Evolutionary conservation across 345 rosid species (phyloP).

Genomic region (Lumnitzera racemosa): DNA sequence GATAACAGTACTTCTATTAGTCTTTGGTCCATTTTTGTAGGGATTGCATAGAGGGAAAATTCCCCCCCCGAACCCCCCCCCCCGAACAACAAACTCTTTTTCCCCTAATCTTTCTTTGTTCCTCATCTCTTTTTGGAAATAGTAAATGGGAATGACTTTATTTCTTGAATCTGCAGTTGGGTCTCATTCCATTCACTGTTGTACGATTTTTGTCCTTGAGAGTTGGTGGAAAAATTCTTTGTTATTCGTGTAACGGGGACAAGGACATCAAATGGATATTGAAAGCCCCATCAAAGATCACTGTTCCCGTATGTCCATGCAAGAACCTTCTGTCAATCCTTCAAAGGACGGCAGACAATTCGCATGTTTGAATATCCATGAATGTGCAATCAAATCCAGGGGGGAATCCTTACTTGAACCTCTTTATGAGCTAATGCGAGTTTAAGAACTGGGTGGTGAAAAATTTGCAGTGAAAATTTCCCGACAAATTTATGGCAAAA

Average conservation of each 20-base stretch:
- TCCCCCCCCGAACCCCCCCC: too few species aligned
- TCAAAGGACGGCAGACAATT: constrained; percentile 28
- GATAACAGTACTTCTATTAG: too few species aligned
- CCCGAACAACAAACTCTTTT: too few species aligned
- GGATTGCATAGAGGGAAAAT: too few species aligned
- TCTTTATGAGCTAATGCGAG: constrained; percentile 15
- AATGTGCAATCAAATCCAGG: constrained; percentile 19
- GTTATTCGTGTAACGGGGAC: background rate
- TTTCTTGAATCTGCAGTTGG: too few species aligned
- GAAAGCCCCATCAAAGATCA: constrained; percentile 3
- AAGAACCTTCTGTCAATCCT: constrained; percentile 23
- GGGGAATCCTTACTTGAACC: constrained; percentile 59
- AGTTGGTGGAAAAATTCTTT: too few species aligned
- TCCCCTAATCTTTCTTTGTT: too few species aligned
- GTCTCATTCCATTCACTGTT: too few species aligned
- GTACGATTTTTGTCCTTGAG: too few species aligned
- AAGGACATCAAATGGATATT: background rate
- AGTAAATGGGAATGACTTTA: too few species aligned
- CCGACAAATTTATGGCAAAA: constrained; percentile 8
- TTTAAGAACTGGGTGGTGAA: background rate
- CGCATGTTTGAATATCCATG: constrained; percentile 16
- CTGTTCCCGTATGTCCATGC: constrained; percentile 15
- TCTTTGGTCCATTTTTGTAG: too few species aligned
- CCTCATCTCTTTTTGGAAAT: too few species aligned
- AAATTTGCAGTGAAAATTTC: constrained; percentile 20